Conservation (phyloP, 2,329 filamentous ascomycete species). For the Xylariales sp. region DNA sequence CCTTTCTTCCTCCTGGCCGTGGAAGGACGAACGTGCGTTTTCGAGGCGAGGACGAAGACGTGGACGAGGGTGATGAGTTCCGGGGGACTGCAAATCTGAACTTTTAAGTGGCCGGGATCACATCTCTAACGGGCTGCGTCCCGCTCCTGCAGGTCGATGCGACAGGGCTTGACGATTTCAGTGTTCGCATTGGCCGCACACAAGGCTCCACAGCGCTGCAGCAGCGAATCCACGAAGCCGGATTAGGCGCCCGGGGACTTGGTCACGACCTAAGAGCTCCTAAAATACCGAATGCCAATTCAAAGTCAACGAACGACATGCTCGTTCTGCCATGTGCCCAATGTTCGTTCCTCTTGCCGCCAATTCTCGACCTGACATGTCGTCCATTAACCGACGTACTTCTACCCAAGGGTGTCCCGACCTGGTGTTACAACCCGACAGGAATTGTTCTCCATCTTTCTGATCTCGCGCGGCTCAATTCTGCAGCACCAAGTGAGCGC, state of each 20-base stretch:
- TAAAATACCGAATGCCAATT: constrained; percentile 5
- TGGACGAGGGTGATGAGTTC: no score
- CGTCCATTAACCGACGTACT: constrained; percentile 3
- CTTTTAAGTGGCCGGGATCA: neutral
- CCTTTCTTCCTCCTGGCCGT: no score
- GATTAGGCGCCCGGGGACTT: constrained; percentile 2
- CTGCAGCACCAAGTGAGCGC: constrained; percentile 6
- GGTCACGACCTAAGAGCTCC: constrained; percentile 6
- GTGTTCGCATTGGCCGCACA: neutral
- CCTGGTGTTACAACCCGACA: neutral
- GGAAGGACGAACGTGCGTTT: no score
- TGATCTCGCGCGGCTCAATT: constrained; percentile 4
- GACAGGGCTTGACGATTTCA: neutral
- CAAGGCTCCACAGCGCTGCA: neutral
- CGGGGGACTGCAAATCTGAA: no score
- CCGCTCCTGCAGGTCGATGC: neutral
- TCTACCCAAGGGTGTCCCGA: neutral
- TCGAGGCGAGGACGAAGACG: no score
- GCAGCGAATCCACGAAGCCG: constrained; percentile 8
- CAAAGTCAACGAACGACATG: neutral
- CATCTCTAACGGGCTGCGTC: neutral
- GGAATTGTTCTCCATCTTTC: neutral
- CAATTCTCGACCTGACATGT: neutral
- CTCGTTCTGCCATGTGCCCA: constrained; percentile 1
- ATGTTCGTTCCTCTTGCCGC: neutral